Evolutionary conservation across 2,329 filamentous ascomycete genomes (phyloP), one percentile per base, ranked within the genome.

Genomic region (Fusarium sp.): DNA sequence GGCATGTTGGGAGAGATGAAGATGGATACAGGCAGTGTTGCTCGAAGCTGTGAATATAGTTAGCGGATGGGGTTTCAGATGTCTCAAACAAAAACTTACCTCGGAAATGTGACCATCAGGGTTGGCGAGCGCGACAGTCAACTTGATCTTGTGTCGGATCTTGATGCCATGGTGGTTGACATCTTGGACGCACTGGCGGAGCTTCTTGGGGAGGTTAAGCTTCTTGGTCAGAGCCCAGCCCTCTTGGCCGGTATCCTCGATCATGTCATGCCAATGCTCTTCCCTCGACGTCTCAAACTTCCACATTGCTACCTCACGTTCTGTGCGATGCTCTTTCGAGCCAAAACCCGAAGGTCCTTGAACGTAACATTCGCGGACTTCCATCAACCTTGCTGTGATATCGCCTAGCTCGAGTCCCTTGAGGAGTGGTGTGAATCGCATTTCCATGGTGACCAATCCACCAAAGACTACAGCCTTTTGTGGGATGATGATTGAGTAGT

Each of bases 1-100:
- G 92, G 90, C 70, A 97, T 88, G 72, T 95, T 95, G 1, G 95
- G 94, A 6, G 95, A 99, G 67, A 98, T 97, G 78, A 97, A 97
- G 35, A 99, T 89, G 51, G 92, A 92, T 13, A 98, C 86, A 2
- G 95, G 93, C 29, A 98, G 86, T 38, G 93, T 95, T 42, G 94
- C 94, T 48, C 94, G 90, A 48, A 97, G 86, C 88, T 91, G 49
- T 7, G 15, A 32, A 44, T 4, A 10, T 29, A 34, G 51, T 71
- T 40, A 69, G 59, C 32, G 35, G 31, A 31, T 19, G 28, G 31
- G 11, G 6, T 10, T 4, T 31, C 25, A 34, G 1, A 7, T 26
- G 34, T 32, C n/a, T 13, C 7, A 2, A 26, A 15, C 5, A 31
- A 22, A 6, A 11, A 43, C 81, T 73, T 81, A 91, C 88, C 84